Evolutionary conservation across 148 eudicot species (phyloP).

Genomic region (Chenopodium berlandieri): DNA sequence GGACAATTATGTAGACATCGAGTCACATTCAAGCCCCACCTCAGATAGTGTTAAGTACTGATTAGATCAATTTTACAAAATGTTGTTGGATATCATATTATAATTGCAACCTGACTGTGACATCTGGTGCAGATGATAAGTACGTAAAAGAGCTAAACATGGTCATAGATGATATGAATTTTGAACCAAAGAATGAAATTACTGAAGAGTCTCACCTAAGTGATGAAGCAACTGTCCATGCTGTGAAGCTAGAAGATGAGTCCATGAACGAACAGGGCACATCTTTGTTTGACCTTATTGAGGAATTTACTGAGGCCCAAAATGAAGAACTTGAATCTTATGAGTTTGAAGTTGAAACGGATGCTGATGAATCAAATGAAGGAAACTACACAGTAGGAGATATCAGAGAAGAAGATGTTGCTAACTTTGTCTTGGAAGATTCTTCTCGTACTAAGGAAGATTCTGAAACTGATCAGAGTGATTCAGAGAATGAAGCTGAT

Average conservation of each 20-base stretch:
- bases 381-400: background rate
- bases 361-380: constrained; percentile 11
- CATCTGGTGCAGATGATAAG: constrained; percentile 17
- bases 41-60: background rate
- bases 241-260: background rate
- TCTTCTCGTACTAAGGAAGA: background rate
- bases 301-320: background rate
- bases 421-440: background rate
- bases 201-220: background rate
- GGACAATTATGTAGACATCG: background rate
- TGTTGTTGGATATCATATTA: background rate
- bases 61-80: background rate
- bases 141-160: constrained; percentile 8
- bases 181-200: constrained; percentile 7
- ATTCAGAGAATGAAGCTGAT: background rate
- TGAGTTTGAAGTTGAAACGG: background rate
- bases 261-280: background rate
- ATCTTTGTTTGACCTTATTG: constrained; percentile 2
- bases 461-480: background rate
- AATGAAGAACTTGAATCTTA: constrained; percentile 17
- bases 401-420: background rate
- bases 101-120: constrained; percentile 1
- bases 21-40: background rate
- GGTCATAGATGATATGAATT: constrained; percentile 1
- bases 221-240: constrained; percentile 2